A percentile compares a stretch with the other conserved stretches of the same genome.
Evolutionary conservation across 805 yeast genomes (phyloP).

Genomic region (Pichia heedii): DNA sequence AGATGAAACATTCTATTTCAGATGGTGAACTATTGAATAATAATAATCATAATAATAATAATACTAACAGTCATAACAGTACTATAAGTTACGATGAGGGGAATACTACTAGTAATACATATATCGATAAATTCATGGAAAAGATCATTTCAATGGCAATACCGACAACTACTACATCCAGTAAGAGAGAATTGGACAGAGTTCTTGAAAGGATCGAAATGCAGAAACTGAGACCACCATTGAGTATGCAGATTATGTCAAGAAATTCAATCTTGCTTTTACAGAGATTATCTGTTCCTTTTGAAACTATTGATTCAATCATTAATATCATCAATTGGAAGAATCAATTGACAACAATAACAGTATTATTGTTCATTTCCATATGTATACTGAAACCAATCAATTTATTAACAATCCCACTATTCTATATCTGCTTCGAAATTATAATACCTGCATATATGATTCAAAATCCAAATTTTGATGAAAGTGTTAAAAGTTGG

Average conservation of each 20-base stretch:
- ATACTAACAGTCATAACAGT: background rate
- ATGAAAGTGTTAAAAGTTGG: conserved; percentile 36
- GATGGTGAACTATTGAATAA: background rate
- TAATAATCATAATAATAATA: background rate
- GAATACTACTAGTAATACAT: background rate
- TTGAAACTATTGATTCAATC: conserved; percentile 49
- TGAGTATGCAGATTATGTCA: conserved; percentile 64
- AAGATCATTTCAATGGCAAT: conserved; percentile 61
- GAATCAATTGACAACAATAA: conserved; percentile 52
- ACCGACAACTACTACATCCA: conserved; percentile 48
- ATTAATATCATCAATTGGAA: conserved; percentile 55
- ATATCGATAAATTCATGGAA: conserved; percentile 68
- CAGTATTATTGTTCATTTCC: conserved; percentile 32
- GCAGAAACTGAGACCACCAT: conserved; percentile 56
- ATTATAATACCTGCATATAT: conserved; percentile 63
- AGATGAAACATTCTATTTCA: background rate
- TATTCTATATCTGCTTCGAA: conserved; percentile 41
- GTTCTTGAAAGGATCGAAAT: conserved; percentile 47
- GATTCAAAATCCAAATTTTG: conserved; percentile 46
- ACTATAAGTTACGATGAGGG: background rate
- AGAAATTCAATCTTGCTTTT: conserved; percentile 55
- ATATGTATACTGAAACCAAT: conserved; percentile 50
- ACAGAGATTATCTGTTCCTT: conserved; percentile 53
- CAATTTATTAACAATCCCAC: conserved; percentile 44
- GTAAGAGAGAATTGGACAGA: conserved; percentile 26